Conservation (phyloP, 306 rosid genomes). For the Dryas octopetala region DNA sequence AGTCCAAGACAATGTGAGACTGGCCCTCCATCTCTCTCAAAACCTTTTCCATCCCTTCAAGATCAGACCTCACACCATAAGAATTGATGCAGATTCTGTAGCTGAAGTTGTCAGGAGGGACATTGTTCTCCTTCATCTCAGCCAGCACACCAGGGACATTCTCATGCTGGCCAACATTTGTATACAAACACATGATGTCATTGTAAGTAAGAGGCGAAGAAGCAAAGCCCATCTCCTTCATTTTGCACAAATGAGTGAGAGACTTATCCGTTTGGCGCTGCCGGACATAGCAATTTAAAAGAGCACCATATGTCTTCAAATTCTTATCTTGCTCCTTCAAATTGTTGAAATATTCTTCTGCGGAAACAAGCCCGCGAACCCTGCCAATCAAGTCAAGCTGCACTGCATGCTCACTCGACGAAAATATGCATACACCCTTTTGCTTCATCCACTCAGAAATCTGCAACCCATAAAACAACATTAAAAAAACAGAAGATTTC, state of each 20-base stretch:
- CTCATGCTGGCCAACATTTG: conserved; percentile 62
- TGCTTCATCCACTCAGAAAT: conserved; percentile 83
- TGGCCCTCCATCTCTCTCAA: conserved; percentile 73
- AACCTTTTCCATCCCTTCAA: conserved; percentile 53
- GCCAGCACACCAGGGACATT: conserved; percentile 57
- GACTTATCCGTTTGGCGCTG: conserved; percentile 56
- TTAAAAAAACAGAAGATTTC: conserved; percentile 5
- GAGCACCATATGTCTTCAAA: conserved; percentile 71
- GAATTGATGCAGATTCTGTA: conserved; percentile 85
- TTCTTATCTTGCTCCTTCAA: conserved; percentile 59
- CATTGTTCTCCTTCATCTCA: conserved; percentile 67
- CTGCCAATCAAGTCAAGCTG: conserved; percentile 79
- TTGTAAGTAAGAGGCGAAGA: conserved; percentile 64
- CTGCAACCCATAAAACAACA: conserved; percentile 36
- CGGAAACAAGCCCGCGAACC: conserved; percentile 56
- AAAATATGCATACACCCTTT: conserved; percentile 69
- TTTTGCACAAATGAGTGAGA: conserved; percentile 60
- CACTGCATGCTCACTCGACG: conserved; percentile 66
- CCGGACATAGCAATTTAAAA: conserved; percentile 80
- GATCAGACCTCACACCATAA: conserved; percentile 56
- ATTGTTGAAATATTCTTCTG: conserved; percentile 59
- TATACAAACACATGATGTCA: conserved; percentile 75
- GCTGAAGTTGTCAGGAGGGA: conserved; percentile 74
- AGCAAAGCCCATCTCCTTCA: conserved; percentile 77
- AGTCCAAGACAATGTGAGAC: conserved; percentile 64